Conservation (phyloP, 1,284 basidiomycete species). For the Heliocybe sulcata region DNA sequence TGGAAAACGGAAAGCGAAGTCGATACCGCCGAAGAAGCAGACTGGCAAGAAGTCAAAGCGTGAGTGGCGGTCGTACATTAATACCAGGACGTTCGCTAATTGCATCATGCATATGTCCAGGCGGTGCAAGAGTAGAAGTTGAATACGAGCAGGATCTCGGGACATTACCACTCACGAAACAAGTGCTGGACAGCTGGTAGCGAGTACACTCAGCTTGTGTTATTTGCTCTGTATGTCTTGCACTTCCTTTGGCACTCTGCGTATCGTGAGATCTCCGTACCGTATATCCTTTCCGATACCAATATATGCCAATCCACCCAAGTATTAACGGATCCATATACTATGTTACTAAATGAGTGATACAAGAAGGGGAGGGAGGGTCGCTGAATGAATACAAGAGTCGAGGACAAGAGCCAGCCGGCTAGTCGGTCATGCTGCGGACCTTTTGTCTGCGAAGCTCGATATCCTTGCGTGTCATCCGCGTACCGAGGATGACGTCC, state of each 20-base stretch:
- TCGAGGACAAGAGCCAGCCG: no score
- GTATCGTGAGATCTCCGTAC: not conserved
- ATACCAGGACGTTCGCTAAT: conserved; percentile 13
- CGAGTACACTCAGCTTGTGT: not conserved
- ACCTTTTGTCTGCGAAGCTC: conserved; percentile 31
- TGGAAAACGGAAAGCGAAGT: conserved; percentile 63
- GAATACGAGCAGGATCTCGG: conserved; percentile 87
- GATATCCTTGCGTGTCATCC: conserved; percentile 71
- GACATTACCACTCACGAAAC: conserved; percentile 52
- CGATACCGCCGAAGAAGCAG: conserved; percentile 37
- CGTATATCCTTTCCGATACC: not conserved
- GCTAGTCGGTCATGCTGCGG: not conserved
- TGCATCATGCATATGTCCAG: conserved; percentile 26
- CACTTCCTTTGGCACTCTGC: not conserved
- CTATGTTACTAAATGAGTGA: not conserved
- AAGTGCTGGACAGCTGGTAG: conserved; percentile 55
- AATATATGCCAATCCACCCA: not conserved
- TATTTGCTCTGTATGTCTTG: not conserved
- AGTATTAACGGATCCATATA: not conserved
- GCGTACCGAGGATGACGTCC: conserved; percentile 76
- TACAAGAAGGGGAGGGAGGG: not conserved
- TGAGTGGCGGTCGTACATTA: conserved; percentile 23
- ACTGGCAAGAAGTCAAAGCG: conserved; percentile 54
- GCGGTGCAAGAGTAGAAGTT: conserved; percentile 82
- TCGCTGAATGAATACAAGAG: not conserved